phyloP scores from a whole-genome alignment of 1,284 basidiomycete species.

The Apiotrichum gracile region DNA sequence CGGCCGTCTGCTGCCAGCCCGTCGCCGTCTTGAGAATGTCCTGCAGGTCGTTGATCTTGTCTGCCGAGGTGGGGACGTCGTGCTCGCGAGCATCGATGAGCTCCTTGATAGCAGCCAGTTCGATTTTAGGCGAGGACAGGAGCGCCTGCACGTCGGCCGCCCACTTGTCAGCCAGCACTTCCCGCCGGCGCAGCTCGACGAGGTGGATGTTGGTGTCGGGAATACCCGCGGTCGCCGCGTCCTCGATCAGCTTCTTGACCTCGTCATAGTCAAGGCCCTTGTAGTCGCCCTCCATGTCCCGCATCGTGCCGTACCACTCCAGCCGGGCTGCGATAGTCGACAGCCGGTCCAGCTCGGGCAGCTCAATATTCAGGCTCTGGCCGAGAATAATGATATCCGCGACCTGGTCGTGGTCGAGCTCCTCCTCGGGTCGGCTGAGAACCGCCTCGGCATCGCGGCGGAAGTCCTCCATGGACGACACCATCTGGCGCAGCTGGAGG shows the following conservation, averaged over 20 bases:
- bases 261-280: constrained; percentile 35
- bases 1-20: constrained; percentile 32
- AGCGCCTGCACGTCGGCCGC: constrained; percentile 19
- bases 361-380: constrained; percentile 37
- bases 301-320: constrained; percentile 38
- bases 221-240: constrained; percentile 32
- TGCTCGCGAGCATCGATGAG: constrained; percentile 28
- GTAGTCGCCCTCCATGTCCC: constrained; percentile 44
- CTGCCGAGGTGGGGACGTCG: constrained; percentile 27
- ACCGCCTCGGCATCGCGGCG: constrained; percentile 29
- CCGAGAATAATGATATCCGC: constrained; percentile 37
- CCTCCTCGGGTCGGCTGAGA: constrained; percentile 25
- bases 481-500: constrained; percentile 32
- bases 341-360: constrained; percentile 36
- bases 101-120: constrained; percentile 19
- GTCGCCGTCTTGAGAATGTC: constrained; percentile 30
- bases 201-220: constrained; percentile 27
- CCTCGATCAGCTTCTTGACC: constrained; percentile 30
- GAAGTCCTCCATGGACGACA: constrained; percentile 34
- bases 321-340: constrained; percentile 36
- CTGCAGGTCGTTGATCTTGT: constrained; percentile 34
- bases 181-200: constrained; percentile 25
- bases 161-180: constrained; percentile 26
- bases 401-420: constrained; percentile 33
- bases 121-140: constrained; percentile 21